Conservation (phyloP, 768 basidiomycete genomes). For the Leccinellum luteum region DNA sequence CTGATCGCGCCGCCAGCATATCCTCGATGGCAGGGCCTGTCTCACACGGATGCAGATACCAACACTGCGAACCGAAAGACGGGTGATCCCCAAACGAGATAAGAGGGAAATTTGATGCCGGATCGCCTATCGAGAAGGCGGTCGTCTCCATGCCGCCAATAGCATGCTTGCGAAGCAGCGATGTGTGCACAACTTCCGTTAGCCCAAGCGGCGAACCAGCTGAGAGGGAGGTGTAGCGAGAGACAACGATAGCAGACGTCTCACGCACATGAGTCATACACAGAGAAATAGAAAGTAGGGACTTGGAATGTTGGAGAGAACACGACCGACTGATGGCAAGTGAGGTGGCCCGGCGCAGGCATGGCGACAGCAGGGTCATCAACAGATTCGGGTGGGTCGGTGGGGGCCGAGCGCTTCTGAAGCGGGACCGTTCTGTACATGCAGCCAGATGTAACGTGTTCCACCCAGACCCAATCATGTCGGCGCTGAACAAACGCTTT, state of each 20-base stretch:
- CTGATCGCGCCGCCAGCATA: constrained; percentile 49
- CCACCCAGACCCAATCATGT: constrained; percentile 59
- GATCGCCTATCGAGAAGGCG: constrained; percentile 51
- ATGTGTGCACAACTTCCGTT: constrained; percentile 50
- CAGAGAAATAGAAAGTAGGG: constrained; percentile 80
- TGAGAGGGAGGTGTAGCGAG: constrained; percentile 31
- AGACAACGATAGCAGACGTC: constrained; percentile 8
- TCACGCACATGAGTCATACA: constrained; percentile 65
- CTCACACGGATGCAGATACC: constrained; percentile 90
- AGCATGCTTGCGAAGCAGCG: constrained; percentile 54
- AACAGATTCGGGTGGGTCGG: constrained; percentile 14
- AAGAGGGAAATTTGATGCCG: constrained; percentile 62
- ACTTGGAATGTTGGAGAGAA: constrained; percentile 79
- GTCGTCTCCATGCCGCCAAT: constrained; percentile 45
- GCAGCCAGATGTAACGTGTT: constrained; percentile 55
- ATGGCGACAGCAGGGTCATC: constrained; percentile 42
- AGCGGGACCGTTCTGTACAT: constrained; percentile 40
- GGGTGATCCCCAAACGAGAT: constrained; percentile 90
- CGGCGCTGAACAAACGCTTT: constrained; percentile 44
- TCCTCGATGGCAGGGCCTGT: constrained; percentile 65
- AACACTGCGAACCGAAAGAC: constrained; percentile 65
- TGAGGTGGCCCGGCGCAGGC: constrained; percentile 34
- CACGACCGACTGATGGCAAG: constrained; percentile 63
- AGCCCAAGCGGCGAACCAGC: constrained; percentile 65
- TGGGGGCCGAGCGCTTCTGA: constrained; percentile 3